Conservation (phyloP, 2,329 filamentous ascomycete species). For the Trichoderma afroharzianum region DNA sequence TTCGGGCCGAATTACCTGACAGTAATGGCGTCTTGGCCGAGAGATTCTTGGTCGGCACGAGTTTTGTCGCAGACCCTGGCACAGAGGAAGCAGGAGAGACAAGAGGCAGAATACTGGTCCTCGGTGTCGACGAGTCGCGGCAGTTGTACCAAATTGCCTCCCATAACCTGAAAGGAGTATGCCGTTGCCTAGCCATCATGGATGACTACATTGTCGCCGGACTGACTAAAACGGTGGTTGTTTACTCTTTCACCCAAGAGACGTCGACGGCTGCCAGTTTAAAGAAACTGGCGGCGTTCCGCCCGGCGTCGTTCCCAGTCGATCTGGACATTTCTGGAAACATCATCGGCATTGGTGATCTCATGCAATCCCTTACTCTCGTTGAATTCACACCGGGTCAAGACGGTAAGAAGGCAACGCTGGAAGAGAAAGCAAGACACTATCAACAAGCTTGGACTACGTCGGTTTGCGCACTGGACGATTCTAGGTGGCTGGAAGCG, state of each 20-base stretch:
- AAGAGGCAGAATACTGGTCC: slow-evolving; percentile 74
- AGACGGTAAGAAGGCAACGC: slow-evolving; percentile 54
- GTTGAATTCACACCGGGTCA: slow-evolving; percentile 64
- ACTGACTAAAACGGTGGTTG: slow-evolving; percentile 78
- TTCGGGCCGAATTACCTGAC: slow-evolving; percentile 68
- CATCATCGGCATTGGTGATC: slow-evolving; percentile 77
- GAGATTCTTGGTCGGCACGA: slow-evolving; percentile 88
- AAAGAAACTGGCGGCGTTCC: slow-evolving; percentile 69
- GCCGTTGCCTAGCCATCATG: slow-evolving; percentile 72
- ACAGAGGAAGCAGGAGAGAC: slow-evolving; percentile 44
- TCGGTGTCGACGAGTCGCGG: slow-evolving; percentile 75
- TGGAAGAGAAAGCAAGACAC: slow-evolving; percentile 75
- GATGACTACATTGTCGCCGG: slow-evolving; percentile 78
- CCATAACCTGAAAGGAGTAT: slow-evolving; percentile 71
- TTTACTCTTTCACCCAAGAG: slow-evolving; percentile 54
- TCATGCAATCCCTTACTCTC: slow-evolving; percentile 89
- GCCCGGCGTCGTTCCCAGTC: slow-evolving; percentile 79
- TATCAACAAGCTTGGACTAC: slow-evolving; percentile 81
- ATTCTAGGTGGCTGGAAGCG: slow-evolving; percentile 73
- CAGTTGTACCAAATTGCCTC: slow-evolving; percentile 69
- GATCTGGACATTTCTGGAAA: slow-evolving; percentile 72
- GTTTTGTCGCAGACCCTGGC: slow-evolving; percentile 64
- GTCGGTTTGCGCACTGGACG: slow-evolving; percentile 67
- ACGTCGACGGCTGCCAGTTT: slow-evolving; percentile 56
- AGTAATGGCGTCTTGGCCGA: slow-evolving; percentile 58